Percentiles rank a stretch among this genome's conserved stretches.
These are phyloP conservation scores for Purpureocillium lavendulum DNA, from an alignment of 2,329 filamentous ascomycete species.

Conservation along the genomic window DNA sequence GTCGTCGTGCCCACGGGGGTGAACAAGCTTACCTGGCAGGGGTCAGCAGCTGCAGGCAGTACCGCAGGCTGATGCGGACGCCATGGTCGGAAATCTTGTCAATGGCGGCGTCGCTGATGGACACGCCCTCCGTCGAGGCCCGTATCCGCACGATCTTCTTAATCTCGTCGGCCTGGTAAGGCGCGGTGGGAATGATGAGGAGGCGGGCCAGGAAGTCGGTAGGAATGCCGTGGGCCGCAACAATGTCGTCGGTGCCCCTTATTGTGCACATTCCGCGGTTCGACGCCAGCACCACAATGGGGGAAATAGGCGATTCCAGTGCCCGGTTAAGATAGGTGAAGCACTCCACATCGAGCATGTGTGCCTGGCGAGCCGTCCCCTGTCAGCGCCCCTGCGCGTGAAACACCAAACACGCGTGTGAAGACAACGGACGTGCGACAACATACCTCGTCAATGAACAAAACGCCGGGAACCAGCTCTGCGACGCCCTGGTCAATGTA, in stretches of 20 bases:
- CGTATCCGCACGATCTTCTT: slow-evolving; percentile 84
- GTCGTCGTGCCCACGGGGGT: too few species aligned
- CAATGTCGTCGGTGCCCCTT: slow-evolving; percentile 72
- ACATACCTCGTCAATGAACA: slow-evolving; percentile 94
- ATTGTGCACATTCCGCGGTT: slow-evolving; percentile 94
- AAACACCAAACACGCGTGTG: neutral
- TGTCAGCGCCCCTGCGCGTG: slow-evolving; percentile 2
- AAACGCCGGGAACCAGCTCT: slow-evolving; percentile 92
- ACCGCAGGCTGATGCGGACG: slow-evolving; percentile 81
- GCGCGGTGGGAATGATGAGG: slow-evolving; percentile 90
- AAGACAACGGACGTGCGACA: neutral
- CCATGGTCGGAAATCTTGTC: slow-evolving; percentile 83
- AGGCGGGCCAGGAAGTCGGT: slow-evolving; percentile 88
- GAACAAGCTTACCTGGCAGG: slow-evolving; percentile 58
- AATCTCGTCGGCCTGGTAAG: slow-evolving; percentile 83
- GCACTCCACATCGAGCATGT: slow-evolving; percentile 99
- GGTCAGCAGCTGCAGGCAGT: slow-evolving; percentile 85
- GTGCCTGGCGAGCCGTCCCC: slow-evolving; percentile 52
- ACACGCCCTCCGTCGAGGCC: slow-evolving; percentile 71
- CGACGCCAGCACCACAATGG: slow-evolving; percentile 94
- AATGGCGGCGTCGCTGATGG: slow-evolving; percentile 72
- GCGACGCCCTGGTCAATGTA: slow-evolving; percentile 98
- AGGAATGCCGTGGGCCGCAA: slow-evolving; percentile 87
- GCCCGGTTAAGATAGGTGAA: slow-evolving; percentile 98
- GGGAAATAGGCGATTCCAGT: slow-evolving; percentile 89